phyloP scores from a whole-genome alignment of 345 rosid species.

The Salix brachista region DNA sequence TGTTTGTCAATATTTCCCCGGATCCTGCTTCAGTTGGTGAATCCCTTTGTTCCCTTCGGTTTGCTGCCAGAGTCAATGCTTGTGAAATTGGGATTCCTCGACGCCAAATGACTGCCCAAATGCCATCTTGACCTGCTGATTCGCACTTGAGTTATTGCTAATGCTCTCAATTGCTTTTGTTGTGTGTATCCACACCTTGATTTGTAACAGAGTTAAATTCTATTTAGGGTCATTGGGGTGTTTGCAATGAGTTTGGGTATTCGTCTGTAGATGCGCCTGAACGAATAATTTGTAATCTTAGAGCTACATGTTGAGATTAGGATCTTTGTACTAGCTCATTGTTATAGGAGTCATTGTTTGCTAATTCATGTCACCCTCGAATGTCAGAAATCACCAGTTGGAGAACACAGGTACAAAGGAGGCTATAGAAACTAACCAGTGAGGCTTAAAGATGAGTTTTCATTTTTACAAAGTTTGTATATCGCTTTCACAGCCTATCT shows the following conservation, averaged over 20 bases:
- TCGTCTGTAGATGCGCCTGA: constrained; percentile 10
- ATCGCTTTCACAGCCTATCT: background rate
- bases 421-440: background rate
- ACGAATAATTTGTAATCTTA: constrained; percentile 20
- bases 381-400: constrained; percentile 26
- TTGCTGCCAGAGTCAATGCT: constrained; percentile 94
- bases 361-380: constrained; percentile 1
- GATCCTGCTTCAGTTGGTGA: constrained; percentile 77
- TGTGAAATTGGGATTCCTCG: constrained; percentile 98
- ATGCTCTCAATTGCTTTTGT: constrained; percentile 6
- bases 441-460: background rate
- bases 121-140: constrained; percentile 36
- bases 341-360: constrained; percentile 2
- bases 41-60: constrained; percentile 89
- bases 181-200: background rate
- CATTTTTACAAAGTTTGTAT: background rate
- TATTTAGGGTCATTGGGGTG: background rate
- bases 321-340: background rate
- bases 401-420: constrained; percentile 17
- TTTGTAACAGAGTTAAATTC: background rate
- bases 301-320: constrained; percentile 9
- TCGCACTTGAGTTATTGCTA: constrained; percentile 75
- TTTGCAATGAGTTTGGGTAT: background rate
- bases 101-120: constrained; percentile 45
- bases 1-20: constrained; percentile 91